These are phyloP conservation scores for Wickerhamomyces canadensis DNA, from an alignment of 805 yeast genomes.

Conservation along the genomic window DNA sequence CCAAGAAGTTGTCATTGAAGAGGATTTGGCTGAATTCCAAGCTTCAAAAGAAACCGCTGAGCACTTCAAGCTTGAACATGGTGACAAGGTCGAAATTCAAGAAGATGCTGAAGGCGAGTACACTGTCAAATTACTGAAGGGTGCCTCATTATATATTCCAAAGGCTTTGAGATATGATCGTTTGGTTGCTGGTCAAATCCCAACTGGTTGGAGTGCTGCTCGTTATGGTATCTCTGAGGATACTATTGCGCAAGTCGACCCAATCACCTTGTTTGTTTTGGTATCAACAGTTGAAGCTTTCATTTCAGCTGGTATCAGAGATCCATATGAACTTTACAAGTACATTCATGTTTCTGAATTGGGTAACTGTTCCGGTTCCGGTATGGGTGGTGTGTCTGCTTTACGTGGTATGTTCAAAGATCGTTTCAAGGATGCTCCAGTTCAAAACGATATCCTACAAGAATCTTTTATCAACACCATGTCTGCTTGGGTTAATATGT, in stretches of 20 bases:
- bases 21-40: slow-evolving; percentile 94
- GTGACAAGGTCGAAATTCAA: slow-evolving; percentile 87
- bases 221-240: slow-evolving; percentile 95
- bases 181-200: slow-evolving; percentile 76
- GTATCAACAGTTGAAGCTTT: slow-evolving; percentile 96
- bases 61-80: slow-evolving; percentile 90
- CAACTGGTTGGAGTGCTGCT: slow-evolving; percentile 97
- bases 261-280: slow-evolving; percentile 85
- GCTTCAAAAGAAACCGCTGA: slow-evolving; percentile 92
- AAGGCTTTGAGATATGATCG: slow-evolving; percentile 67
- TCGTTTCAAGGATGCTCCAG: slow-evolving; percentile 87
- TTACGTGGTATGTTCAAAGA: slow-evolving; percentile 97
- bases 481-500: slow-evolving; percentile 99
- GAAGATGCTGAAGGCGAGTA: slow-evolving; percentile 90
- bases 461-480: slow-evolving; percentile 98
- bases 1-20: slow-evolving; percentile 95
- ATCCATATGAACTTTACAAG: slow-evolving; percentile 97
- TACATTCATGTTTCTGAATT: slow-evolving; percentile 97
- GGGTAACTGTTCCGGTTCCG: slow-evolving; percentile 99
- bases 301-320: slow-evolving; percentile 90
- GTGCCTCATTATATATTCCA: slow-evolving; percentile 87
- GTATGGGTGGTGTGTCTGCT: slow-evolving; percentile 99
- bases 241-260: slow-evolving; percentile 90
- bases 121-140: slow-evolving; percentile 85
- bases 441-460: slow-evolving; percentile 94